Conservation (phyloP, 2,329 filamentous ascomycete genomes). For the Nemania bipapillata region DNA sequence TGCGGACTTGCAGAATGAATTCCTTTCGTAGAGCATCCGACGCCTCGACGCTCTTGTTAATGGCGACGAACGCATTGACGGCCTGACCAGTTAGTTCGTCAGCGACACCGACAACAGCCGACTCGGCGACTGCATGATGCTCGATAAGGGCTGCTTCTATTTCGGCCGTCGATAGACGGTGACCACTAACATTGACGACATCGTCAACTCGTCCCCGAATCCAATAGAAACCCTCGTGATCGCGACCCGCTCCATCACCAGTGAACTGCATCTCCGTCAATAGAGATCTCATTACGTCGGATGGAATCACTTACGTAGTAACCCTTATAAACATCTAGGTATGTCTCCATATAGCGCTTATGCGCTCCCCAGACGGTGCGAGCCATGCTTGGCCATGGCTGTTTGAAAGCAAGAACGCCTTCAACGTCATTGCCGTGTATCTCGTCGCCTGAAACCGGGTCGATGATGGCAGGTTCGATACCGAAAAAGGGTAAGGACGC, state of each 20-base stretch:
- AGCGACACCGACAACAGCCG: slow-evolving; percentile 89
- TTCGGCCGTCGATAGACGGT: slow-evolving; percentile 95
- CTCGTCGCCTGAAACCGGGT: slow-evolving; percentile 93
- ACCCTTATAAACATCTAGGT: slow-evolving; percentile 95
- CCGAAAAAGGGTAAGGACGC: slow-evolving; percentile 98
- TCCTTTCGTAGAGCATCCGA: slow-evolving; percentile 90
- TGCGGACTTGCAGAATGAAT: slow-evolving; percentile 91
- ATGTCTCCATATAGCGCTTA: slow-evolving; percentile 98
- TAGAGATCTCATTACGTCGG: slow-evolving; percentile 4
- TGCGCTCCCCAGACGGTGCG: slow-evolving; percentile 97
- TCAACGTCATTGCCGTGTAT: slow-evolving; percentile 96
- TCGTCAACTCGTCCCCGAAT: slow-evolving; percentile 98
- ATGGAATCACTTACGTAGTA: slow-evolving; percentile 81
- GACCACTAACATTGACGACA: slow-evolving; percentile 96
- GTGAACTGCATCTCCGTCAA: slow-evolving; percentile 71
- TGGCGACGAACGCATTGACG: slow-evolving; percentile 93
- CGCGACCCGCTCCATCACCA: slow-evolving; percentile 91
- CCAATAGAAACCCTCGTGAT: slow-evolving; percentile 99
- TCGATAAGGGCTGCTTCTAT: slow-evolving; percentile 97
- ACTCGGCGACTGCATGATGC: slow-evolving; percentile 88
- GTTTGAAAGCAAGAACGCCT: slow-evolving; percentile 95
- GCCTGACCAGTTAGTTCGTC: slow-evolving; percentile 97
- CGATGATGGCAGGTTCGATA: slow-evolving; percentile 96
- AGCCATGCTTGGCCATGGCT: slow-evolving; percentile 98
- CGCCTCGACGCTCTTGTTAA: slow-evolving; percentile 84